Evolutionary conservation across 805 yeast genomes (phyloP).

Genomic region (Candida railenensis): DNA sequence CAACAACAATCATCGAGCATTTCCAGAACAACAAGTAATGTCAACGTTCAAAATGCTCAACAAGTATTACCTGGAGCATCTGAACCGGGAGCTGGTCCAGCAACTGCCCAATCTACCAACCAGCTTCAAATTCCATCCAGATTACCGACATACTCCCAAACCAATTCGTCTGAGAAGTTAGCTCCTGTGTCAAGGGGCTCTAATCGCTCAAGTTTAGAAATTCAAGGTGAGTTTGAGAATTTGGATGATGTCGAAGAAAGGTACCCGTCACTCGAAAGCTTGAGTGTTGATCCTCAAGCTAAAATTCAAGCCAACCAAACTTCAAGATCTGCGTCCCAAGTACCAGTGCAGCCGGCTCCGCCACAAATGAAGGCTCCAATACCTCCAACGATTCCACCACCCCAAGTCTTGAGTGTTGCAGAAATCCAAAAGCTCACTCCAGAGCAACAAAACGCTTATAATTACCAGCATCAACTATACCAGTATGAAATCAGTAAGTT

Average conservation of each 20-base stretch:
- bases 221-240: conserved; percentile 36
- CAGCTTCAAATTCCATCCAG: conserved; percentile 1
- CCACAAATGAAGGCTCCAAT: conserved; percentile 4
- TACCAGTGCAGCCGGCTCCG: neutral
- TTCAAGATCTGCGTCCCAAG: neutral
- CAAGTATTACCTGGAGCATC: neutral
- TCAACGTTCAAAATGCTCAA: neutral
- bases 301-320: neutral
- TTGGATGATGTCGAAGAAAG: conserved; percentile 49
- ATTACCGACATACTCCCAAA: neutral
- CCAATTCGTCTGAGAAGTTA: neutral
- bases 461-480: conserved; percentile 19
- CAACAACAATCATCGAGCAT: conserved; percentile 18
- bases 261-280: conserved; percentile 48
- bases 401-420: conserved; percentile 12
- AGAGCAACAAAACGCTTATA: conserved; percentile 23
- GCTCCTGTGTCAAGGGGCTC: conserved; percentile 1
- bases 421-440: conserved; percentile 15
- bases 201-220: conserved; percentile 10
- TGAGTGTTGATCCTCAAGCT: conserved; percentile 4
- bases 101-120: neutral
- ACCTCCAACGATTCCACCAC: conserved; percentile 4
- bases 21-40: conserved; percentile 1
- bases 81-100: no score
- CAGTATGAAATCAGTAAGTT: conserved; percentile 17